Evolutionary conservation across 208 protist genomes (phyloP), one percentile per base, ranked within the genome.

Genomic region (Leishmania guyanensis): DNA sequence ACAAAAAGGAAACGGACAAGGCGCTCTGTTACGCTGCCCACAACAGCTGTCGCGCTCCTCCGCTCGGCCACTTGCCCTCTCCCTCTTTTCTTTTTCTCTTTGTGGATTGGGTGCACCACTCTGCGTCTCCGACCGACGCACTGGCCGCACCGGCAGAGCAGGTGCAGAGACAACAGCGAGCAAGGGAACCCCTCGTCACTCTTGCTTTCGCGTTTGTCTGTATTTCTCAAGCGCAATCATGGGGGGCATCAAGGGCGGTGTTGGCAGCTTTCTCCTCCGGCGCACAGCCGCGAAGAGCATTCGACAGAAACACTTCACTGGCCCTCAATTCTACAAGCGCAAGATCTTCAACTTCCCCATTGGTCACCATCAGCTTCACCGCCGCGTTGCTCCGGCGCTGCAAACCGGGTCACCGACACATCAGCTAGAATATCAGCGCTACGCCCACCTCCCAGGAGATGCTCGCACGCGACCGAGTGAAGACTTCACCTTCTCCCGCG

Each of bases 211-310:
- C 12, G 48, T 20, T 22, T 51, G n/a, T 53, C 50, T 43, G 66
- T 43, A 29, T 71, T 16, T 76, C 3, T 73, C 48, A 68, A 33
- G 75, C 12, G 8, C 29, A 64, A 43, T 33, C 39, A 93, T 92
- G 91, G 78, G 88, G 14, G 86, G 84, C 36, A 93, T 95, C 64
- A 92, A 90, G n/a, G 93, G 93, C 58, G 90, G 88, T n/a, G 84
- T 97, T 58, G 93, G 93, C 16, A 90, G 83, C 76, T 97, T 97
- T 74, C 84, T 97, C 17, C 84, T 95, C 43, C 91, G 92, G 76
- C 89, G 91, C 12, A 73, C 90, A 0, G 90, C 93, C 0, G 82
- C 84, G 10, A 95, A 93, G 79, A 94, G 89, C 71, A 80, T 94
- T 50, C 87, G 91, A 16, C 93, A 97, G 77, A 88, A 85, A 56